Evolutionary conservation across 352 stramenopile genomes (phyloP), one percentile per base, ranked within the genome.

Genomic region (Pythium utonaiense): DNA sequence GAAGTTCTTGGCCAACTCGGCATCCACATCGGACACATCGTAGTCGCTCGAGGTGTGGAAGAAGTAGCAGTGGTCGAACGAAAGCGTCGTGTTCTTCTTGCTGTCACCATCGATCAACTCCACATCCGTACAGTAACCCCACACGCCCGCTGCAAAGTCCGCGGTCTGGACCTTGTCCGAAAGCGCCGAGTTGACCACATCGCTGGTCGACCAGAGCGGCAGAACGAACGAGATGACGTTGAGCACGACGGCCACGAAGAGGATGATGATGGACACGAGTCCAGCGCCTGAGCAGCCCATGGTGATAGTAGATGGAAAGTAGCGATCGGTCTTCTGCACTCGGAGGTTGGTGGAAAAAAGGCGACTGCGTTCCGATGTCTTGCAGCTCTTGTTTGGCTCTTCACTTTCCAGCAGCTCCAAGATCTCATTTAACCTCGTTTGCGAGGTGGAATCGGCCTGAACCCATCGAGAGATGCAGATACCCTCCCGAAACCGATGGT

Each of bases 51-150:
- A 74, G 13, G 80, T 83, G 63, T 89, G 75, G 69, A 88, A 89
- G 66, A 88, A 77, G 64, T 83, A 89, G 65, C 80, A 89, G 60
- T 81, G 73, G 67, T 89, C 76, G 31, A 86, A 88, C 38, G 59
- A 60, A 27, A 71, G 54, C 38, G 55, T 69, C 38, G 58, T 47
- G 56, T 85, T 77, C 19, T 27, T 53, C 27, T 13, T 33, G 9
- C 21, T 54, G 36, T 44, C n/a, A 53, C 45, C 45, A 53, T 53
- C 14, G 42, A 49, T 58, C 60, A 87, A 64, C 60, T 84, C 38
- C n/a, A 84, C 58, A 59, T 86, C 74, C 38, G 78, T 86, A 67
- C 75, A 82, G 62, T 76, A 89, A 13, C 80, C 80, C 80, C 80
- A 89, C 48, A 89, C 28, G 10, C 77, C 80, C 0, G 80, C 75